Evolutionary conservation across 495 filamentous ascomycete genomes (phyloP), one percentile per base, ranked within the genome.

Genomic region (Annulohypoxylon stygium): DNA sequence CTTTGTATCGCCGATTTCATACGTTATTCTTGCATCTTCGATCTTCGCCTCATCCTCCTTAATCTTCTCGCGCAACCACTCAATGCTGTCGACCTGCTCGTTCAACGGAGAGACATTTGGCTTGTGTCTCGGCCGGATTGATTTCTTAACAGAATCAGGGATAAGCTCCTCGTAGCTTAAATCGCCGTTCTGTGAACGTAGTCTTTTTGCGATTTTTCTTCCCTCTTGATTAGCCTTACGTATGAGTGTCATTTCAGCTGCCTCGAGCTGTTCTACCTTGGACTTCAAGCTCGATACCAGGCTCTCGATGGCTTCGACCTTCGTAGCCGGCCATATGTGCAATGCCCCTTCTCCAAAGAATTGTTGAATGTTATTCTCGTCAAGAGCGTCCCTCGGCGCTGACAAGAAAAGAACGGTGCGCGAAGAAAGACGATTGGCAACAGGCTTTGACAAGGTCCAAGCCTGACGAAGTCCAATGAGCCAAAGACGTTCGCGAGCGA

Each of bases 11-110:
- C 88, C 87, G 4, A 85, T 83, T 57, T 83, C 86, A 74, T 93
- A 85, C 69, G 85, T 81, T 61, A 83, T 88, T 76, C 93, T 92
- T 65, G 90, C 79, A 51, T 89, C 84, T 58, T 92, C 89, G 62
- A 97, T 93, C 70, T 92, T 87, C 1, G 88, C 88, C 68, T 88
- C 92, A 60, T 97, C 86, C 60, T 89, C 89, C 71, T 91, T 88
- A 37, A 97, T 88, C 74, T 93, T 88, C 0, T 87, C 85, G 63
- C 94, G 88, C 58, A 89, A 91, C 91, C 93, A 97, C 71, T 94
- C 88, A 81, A 95, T 95, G 0, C 92, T 93, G 80, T 97, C 93
- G 16, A 95, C 92, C 71, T 92, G 90, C 67, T 71, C 66, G 7
- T 62, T 26, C 70, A 78, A 41, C 87, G 84, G 59, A 86, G 89